phyloP scores from a whole-genome alignment of 768 basidiomycete genomes.

The Tricholomella constricta region DNA sequence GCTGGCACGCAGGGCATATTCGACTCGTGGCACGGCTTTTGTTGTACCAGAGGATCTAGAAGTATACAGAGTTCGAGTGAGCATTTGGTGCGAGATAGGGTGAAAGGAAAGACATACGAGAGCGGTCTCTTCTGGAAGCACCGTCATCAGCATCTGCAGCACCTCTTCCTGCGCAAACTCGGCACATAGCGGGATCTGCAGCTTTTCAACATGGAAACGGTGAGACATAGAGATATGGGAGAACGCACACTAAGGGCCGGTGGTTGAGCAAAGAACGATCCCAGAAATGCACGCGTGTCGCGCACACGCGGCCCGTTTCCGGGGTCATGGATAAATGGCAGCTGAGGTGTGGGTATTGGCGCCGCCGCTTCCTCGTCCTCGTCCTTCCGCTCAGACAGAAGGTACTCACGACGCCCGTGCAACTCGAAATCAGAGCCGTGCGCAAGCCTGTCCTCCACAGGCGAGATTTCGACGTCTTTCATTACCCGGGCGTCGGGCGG shows the following conservation, averaged over 20 bases:
- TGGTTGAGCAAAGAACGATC: constrained; percentile 67
- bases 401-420: not conserved
- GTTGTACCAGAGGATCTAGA: constrained; percentile 82
- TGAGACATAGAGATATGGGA: not conserved
- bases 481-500: constrained; percentile 7
- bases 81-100: not conserved
- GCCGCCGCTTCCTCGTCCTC: not conserved
- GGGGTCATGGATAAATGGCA: constrained; percentile 74
- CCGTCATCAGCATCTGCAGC: constrained; percentile 67
- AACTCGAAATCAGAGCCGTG: not conserved
- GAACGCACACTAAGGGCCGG: constrained; percentile 51
- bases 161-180: constrained; percentile 80
- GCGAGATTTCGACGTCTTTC: not conserved
- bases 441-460: not conserved
- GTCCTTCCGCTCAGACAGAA: not conserved
- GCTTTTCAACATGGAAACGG: not conserved
- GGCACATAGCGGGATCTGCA: constrained; percentile 63
- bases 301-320: constrained; percentile 80
- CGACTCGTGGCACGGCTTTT: constrained; percentile 71
- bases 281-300: constrained; percentile 64
- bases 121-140: constrained; percentile 73
- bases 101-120: constrained; percentile 45
- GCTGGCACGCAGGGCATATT: constrained; percentile 77
- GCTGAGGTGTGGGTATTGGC: constrained; percentile 28
- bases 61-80: not conserved